A percentile compares a stretch with the other conserved stretches of the same genome.
These are phyloP conservation scores for Hanseniaspora vineae DNA, from an alignment of 805 yeast species.

Conservation along the genomic window DNA sequence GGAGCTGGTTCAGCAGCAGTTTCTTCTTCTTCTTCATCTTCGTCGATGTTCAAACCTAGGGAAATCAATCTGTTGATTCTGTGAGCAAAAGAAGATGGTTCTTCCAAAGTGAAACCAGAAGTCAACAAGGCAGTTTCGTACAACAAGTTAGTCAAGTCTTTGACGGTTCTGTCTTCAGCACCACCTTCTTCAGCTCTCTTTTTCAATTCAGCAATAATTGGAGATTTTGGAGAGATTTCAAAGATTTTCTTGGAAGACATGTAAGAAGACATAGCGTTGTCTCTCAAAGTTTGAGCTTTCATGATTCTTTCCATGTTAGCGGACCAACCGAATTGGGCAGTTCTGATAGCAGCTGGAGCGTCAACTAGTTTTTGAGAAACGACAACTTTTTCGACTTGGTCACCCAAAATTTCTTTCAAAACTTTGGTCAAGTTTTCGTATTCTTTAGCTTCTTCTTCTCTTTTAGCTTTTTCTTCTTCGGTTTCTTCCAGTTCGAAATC, in stretches of 20 bases:
- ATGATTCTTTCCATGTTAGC: constrained; percentile 99
- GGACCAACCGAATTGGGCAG: constrained; percentile 99
- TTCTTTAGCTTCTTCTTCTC: constrained; percentile 88
- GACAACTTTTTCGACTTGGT: constrained; percentile 97
- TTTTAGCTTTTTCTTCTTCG: constrained; percentile 89
- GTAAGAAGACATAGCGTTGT: constrained; percentile 96
- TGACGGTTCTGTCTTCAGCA: constrained; percentile 96
- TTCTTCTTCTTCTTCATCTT: constrained; percentile 47
- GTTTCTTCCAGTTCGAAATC: constrained; percentile 98
- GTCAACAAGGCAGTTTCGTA: constrained; percentile 97
- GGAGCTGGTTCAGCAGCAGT: constrained; percentile 37
- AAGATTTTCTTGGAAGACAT: constrained; percentile 99
- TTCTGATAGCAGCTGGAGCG: constrained; percentile 99
- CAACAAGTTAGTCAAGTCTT: constrained; percentile 90
- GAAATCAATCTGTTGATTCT: constrained; percentile 98
- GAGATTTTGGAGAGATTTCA: constrained; percentile 94
- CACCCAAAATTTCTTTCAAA: constrained; percentile 94
- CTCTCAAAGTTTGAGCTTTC: constrained; percentile 99
- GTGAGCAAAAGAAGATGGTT: constrained; percentile 93
- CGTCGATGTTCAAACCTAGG: constrained; percentile 96
- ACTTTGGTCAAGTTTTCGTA: constrained; percentile 91
- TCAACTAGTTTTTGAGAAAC: constrained; percentile 95
- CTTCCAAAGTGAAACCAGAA: constrained; percentile 97
- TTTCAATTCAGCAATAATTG: constrained; percentile 91
- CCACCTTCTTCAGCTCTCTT: constrained; percentile 95